phyloP scores from a whole-genome alignment of 805 yeast genomes.

The Sporopachydermia lactativora region DNA sequence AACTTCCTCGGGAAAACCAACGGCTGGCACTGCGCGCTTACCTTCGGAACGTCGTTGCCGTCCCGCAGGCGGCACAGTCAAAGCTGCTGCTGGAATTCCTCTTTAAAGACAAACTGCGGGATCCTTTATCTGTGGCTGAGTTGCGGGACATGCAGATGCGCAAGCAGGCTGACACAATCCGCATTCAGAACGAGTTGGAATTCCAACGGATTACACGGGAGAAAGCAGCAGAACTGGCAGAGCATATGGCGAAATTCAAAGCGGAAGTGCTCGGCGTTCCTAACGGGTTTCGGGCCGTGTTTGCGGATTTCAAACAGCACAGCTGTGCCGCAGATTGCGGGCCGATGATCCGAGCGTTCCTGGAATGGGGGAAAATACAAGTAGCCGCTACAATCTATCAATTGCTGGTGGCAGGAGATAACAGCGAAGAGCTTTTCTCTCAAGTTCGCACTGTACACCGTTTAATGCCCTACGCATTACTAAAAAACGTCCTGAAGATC shows the following conservation, averaged over 20 bases:
- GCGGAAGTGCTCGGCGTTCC: slow-evolving; percentile 30
- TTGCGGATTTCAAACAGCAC: slow-evolving; percentile 50
- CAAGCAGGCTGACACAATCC: slow-evolving; percentile 42
- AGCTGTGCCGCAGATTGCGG: slow-evolving; percentile 42
- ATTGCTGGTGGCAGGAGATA: slow-evolving; percentile 66
- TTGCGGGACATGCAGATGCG: slow-evolving; percentile 43
- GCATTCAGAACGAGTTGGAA: slow-evolving; percentile 47
- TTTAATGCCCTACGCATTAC: slow-evolving; percentile 65
- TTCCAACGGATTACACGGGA: slow-evolving; percentile 60
- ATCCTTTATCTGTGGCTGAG: slow-evolving; percentile 28
- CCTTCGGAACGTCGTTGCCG: slow-evolving; percentile 35
- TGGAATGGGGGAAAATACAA: slow-evolving; percentile 75
- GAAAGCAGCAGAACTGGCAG: slow-evolving; percentile 38
- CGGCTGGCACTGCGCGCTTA: slow-evolving; percentile 70
- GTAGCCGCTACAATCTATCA: slow-evolving; percentile 77
- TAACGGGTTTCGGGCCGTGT: slow-evolving; percentile 44
- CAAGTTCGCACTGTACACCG: slow-evolving; percentile 61
- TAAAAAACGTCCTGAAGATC: slow-evolving; percentile 61
- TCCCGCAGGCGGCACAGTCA: slow-evolving; percentile 41
- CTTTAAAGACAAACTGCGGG: slow-evolving; percentile 22
- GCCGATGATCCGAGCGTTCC: slow-evolving; percentile 50
- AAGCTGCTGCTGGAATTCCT: slow-evolving; percentile 41
- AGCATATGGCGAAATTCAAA: slow-evolving; percentile 47
- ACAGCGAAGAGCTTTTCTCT: slow-evolving; percentile 58
- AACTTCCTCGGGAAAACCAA: slow-evolving; percentile 57